These are phyloP conservation scores for Rhizophagus clarus DNA, from an alignment of 192 early-diverging fungal genomes.

Conservation along the genomic window DNA sequence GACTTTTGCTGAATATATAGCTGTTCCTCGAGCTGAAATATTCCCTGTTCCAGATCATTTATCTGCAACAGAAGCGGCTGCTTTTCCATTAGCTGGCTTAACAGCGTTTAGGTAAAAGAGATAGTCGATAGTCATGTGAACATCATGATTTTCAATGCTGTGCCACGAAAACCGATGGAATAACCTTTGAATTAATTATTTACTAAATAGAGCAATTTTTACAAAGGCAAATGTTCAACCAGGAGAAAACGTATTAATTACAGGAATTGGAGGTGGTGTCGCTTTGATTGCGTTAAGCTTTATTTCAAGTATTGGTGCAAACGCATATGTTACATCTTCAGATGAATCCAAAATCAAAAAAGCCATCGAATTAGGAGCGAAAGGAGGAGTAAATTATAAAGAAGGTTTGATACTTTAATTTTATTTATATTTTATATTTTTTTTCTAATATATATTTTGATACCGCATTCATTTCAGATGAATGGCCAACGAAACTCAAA, in stretches of 20 bases:
- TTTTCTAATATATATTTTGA: background rate
- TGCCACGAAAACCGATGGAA: too few species aligned
- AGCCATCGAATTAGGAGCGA: constrained; percentile 64
- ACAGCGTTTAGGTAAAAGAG: constrained; percentile 46
- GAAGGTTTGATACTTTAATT: constrained; percentile 40
- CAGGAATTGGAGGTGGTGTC: constrained; percentile 79
- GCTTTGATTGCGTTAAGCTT: constrained; percentile 70
- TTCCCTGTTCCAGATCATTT: constrained; percentile 60
- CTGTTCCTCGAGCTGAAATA: constrained; percentile 35
- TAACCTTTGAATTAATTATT: background rate
- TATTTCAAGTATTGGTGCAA: constrained; percentile 63
- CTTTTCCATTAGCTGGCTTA: constrained; percentile 69
- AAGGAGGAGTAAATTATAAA: constrained; percentile 72
- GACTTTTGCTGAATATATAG: background rate
- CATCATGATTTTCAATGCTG: too few species aligned
- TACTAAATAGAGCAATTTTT: constrained; percentile 53
- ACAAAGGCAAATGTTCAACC: constrained; percentile 56
- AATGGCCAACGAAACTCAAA: constrained; percentile 52
- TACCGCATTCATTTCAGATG: constrained; percentile 34
- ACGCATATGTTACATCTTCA: constrained; percentile 73
- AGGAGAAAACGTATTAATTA: constrained; percentile 62
- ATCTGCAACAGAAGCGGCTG: constrained; percentile 61
- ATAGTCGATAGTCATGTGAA: too few species aligned
- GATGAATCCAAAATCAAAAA: constrained; percentile 60
- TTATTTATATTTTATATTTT: background rate